Percentiles rank a stretch among this genome's conserved stretches.
These are phyloP conservation scores for Falciphora oryzae DNA, from an alignment of 2,329 filamentous ascomycete species.

Conservation along the genomic window DNA sequence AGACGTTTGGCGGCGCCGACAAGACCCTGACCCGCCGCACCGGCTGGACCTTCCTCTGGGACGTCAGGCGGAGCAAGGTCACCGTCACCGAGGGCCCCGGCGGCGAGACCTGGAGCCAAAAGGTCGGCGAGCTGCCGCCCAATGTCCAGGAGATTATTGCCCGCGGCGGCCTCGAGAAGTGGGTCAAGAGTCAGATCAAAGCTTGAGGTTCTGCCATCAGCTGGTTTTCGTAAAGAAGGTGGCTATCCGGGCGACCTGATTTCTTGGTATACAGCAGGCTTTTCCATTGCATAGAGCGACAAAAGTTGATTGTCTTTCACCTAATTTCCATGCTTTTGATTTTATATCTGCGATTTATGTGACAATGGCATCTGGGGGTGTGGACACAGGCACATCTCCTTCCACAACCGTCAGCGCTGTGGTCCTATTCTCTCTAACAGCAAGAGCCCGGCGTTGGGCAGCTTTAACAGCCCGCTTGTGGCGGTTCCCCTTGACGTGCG, in stretches of 20 bases:
- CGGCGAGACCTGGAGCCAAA: constrained; percentile 67
- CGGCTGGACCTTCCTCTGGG: constrained; percentile 80
- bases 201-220: neutral
- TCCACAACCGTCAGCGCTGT: constrained; percentile 18
- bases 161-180: constrained; percentile 70
- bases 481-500: constrained; percentile 37
- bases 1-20: constrained; percentile 45
- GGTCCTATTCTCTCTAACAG: neutral
- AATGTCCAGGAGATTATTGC: constrained; percentile 87
- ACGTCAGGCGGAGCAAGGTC: constrained; percentile 66
- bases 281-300: neutral
- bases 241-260: neutral
- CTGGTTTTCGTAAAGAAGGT: neutral
- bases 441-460: constrained; percentile 21
- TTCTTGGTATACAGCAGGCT: constrained; percentile 1
- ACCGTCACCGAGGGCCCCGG: constrained; percentile 58
- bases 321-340: neutral
- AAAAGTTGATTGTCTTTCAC: neutral
- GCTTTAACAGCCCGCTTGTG: constrained; percentile 27
- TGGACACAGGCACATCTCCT: neutral
- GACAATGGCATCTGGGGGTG: neutral
- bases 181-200: constrained; percentile 72
- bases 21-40: constrained; percentile 66
- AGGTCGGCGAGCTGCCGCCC: constrained; percentile 46
- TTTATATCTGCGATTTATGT: neutral